Base-by-base conservation (phyloP, 2,329 filamentous ascomycete species). In the Stagonosporopsis chrysanthemi region DNA sequence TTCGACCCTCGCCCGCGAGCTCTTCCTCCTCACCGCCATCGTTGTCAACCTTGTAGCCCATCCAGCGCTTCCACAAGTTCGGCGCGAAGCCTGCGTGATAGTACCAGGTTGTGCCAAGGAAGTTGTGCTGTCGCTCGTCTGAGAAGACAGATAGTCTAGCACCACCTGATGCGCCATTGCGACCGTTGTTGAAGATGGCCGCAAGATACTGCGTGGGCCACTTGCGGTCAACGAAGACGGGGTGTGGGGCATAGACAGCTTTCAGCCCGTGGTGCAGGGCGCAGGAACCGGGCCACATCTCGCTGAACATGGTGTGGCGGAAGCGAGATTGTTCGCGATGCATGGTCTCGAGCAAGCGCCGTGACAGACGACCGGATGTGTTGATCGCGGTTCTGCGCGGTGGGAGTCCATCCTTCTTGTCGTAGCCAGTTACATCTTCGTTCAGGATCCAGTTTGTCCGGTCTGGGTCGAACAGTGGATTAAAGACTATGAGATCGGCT, bases 201-300 rank as follows among this genome's bases (percentile, higher is more conserved):
- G 83, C 79, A 6, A 85, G 77, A 60, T 85, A 85, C 12, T 77
- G 75, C 0, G 81, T 79, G 0, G 83, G 82, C 84, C 83, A 86
- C 33, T 80, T 77, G 4, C 83, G 81, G 66, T 86, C 84, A 29
- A 85, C 80, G 68, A 82, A 85, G 14, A 85, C 82, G 0, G 84
- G 83, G 44, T 86, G 83, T 0, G 84, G 84, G 2, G 81, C 82
- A 66, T 88, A 91, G 0, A 91, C 88, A 22, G 89, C 90, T 77
- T 93, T 93, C 67, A 91, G 81, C 1, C 90, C 90, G 68, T 91
- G 90, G 65, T 92, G 90, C 5, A 93, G 79, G 0, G 89, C 88
- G 70, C 87, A 83, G 0, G 83, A 85, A 0, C 88, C 83, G 1
- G 89, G 89, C 77, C 89, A 92, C 90, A 93, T 93, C 75, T 93